Percentiles rank a stretch among this genome's conserved stretches.
These are phyloP conservation scores for Cladophialophora immunda DNA, from an alignment of 2,329 filamentous ascomycete species.

Conservation along the genomic window DNA sequence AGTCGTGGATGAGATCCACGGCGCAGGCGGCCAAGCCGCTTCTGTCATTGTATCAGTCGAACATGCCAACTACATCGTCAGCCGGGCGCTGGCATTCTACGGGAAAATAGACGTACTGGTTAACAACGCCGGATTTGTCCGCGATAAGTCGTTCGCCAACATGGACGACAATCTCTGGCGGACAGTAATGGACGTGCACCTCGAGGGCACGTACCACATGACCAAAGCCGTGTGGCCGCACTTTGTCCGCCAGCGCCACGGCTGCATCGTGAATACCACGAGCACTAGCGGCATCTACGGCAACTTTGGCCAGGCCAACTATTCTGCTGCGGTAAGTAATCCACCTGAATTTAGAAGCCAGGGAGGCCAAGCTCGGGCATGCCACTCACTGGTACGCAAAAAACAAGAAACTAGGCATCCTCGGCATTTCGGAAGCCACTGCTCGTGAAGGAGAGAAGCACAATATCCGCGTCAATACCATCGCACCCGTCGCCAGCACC, in stretches of 20 bases:
- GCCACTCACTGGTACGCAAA: too few relatives aligned
- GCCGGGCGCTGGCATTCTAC: conserved; percentile 88
- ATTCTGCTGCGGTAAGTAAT: conserved; percentile 77
- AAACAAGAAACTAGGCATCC: conserved; percentile 91
- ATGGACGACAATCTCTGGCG: conserved; percentile 96
- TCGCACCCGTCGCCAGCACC: conserved; percentile 94
- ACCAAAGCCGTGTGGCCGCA: conserved; percentile 98
- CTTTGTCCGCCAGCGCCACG: conserved; percentile 98
- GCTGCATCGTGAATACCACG: conserved; percentile 93
- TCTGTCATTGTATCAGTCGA: conserved; percentile 92
- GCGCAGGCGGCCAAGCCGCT: conserved; percentile 84
- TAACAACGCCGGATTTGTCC: conserved; percentile 97
- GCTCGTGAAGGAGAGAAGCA: conserved; percentile 94
- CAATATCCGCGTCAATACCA: conserved; percentile 97
- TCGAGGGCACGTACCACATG: conserved; percentile 92
- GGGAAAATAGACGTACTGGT: conserved; percentile 92
- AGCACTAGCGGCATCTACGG: conserved; percentile 97
- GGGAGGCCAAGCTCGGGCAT: too few relatives aligned
- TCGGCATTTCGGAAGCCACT: conserved; percentile 90
- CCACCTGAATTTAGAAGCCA: neutral
- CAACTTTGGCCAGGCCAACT: conserved; percentile 99
- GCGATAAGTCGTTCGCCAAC: conserved; percentile 96
- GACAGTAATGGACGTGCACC: conserved; percentile 87
- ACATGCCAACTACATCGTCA: conserved; percentile 88
- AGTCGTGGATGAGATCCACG: conserved; percentile 90